Base-by-base conservation (phyloP, 2,329 filamentous ascomycete genomes). In the Fusarium succisae region DNA sequence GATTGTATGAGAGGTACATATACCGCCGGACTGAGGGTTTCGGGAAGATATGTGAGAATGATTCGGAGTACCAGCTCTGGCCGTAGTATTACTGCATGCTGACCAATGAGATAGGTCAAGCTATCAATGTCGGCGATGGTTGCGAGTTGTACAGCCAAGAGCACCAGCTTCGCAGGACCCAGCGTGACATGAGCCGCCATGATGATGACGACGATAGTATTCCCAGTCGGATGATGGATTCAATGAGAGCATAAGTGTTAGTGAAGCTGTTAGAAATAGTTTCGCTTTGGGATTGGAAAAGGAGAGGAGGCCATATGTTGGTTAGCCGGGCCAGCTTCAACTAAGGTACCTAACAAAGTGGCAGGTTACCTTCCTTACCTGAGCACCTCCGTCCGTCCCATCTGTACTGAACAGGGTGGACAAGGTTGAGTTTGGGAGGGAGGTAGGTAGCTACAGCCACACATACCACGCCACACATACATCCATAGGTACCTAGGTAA, bases 21-120 rank as follows among this genome's bases (percentile, higher is more conserved):
- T 51, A 85, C 80, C n/a, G 82, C 82, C 10, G 94, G 90, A 10
- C 88, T 88, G 10, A 90, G 79, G 48, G 88, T 91, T 81, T 96
- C 93, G 32, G 94, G 94, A 2, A 97, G 86, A 79, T 92, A 94
- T 26, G 92, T 94, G 51, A 97, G 87, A 28, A 97, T 83, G 60
- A 96, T 91, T 50, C 92, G 91, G 66, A 96, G 86, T 30, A 94
- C 80, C 20, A 94, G 84, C 64, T 93, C 90, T 50, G 88, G 87
- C 35, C 88, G 86, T 62, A 96, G 85, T 43, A 91, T 86, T 62
- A 87, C 84, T 60, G 83, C 82, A 75, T 93, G 84, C 44, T 86
- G 84, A 28, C 87, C 85, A 59, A 90, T 87, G 70, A 96, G 85
- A 60, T 85, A 85, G 64, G 88, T 86, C 68, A 96, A 84, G 73